Percentiles rank a stretch among this genome's conserved stretches.
phyloP scores from a whole-genome alignment of 768 basidiomycete species.

The Mycena venus region DNA sequence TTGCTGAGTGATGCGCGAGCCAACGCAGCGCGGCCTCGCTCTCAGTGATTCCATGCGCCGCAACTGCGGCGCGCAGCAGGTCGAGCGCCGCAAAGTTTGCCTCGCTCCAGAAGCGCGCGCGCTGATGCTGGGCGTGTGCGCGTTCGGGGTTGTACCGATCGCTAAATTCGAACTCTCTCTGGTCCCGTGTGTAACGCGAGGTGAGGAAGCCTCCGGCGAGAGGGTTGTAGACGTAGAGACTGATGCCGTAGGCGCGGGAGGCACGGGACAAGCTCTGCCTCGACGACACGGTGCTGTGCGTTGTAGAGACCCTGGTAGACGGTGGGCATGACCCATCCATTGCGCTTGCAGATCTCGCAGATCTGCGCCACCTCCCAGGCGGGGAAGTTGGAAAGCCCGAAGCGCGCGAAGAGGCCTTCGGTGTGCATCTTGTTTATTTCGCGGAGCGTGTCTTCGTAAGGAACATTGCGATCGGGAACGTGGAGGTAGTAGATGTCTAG shows the following conservation, averaged over 20 bases:
- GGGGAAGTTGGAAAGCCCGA: slow-evolving; percentile 62
- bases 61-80: slow-evolving; percentile 38
- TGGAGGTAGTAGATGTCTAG: slow-evolving; percentile 55
- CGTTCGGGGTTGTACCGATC: slow-evolving; percentile 54
- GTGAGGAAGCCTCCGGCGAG: slow-evolving; percentile 61
- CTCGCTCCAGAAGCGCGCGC: slow-evolving; percentile 8
- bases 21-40: slow-evolving; percentile 64
- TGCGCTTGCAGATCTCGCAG: slow-evolving; percentile 53
- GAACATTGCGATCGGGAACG: slow-evolving; percentile 59
- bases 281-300: slow-evolving; percentile 32
- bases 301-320: slow-evolving; percentile 56
- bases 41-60: slow-evolving; percentile 54
- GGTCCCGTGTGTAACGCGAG: slow-evolving; percentile 50
- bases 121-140: slow-evolving; percentile 45
- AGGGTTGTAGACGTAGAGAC: slow-evolving; percentile 59
- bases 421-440: slow-evolving; percentile 56
- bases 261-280: slow-evolving; percentile 42
- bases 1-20: slow-evolving; percentile 62
- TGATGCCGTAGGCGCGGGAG: slow-evolving; percentile 58
- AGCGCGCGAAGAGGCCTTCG: slow-evolving; percentile 58
- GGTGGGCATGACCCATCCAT: slow-evolving; percentile 57
- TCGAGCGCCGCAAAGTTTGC: slow-evolving; percentile 13
- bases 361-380: slow-evolving; percentile 52
- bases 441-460: slow-evolving; percentile 59
- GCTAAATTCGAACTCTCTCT: slow-evolving; percentile 35